Evolutionary conservation across 805 yeast species (phyloP), one percentile per base, ranked within the genome.

Genomic region (Yarrowia deformans): DNA sequence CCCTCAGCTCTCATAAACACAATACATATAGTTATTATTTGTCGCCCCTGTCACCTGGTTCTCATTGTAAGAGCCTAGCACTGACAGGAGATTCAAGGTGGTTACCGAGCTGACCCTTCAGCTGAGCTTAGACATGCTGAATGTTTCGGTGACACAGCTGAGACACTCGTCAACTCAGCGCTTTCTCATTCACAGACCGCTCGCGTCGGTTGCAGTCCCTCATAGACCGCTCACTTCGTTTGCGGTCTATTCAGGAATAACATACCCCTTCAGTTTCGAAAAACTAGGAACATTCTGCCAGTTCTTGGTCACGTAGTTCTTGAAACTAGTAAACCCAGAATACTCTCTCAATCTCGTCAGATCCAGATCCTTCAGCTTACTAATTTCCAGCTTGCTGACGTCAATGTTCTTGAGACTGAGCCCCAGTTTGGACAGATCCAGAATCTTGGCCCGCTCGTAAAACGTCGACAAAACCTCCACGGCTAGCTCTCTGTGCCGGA

Each of bases 251-350:
- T 60, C 66, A 0, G 66, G 66, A 19, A 60, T 45, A 19, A 60
- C 66, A 12, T 60, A 60, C 3, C 66, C 66, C 66, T 60, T 60
- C 18, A 60, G 35, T 35, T 60, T 60, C 1, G 66, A 60, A n/a
- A 60, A 60, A 19, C 52, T 60, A 10, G 66, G 66, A 14, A 60
- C 52, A 18, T n/a, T 60, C 52, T 60, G 66, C 66, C 66, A 60
- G 52, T 60, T 60, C 32, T 60, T 45, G 29, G 50, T 18, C 35
- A 60, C 23, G 14, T 60, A 60, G 34, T 45, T 60, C 34, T 60
- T 60, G 43, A 60, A 60, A 29, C 52, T 43, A 16, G 52, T 43
- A 23, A 60, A 60, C 0, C 66, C 66, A 18, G 66, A 60, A 42
- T 60, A 60, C 32, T 60, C 37, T 14, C 52, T 10, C 52, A 60